Conservation (phyloP, 495 filamentous ascomycete species). For the Tuber indicum region DNA sequence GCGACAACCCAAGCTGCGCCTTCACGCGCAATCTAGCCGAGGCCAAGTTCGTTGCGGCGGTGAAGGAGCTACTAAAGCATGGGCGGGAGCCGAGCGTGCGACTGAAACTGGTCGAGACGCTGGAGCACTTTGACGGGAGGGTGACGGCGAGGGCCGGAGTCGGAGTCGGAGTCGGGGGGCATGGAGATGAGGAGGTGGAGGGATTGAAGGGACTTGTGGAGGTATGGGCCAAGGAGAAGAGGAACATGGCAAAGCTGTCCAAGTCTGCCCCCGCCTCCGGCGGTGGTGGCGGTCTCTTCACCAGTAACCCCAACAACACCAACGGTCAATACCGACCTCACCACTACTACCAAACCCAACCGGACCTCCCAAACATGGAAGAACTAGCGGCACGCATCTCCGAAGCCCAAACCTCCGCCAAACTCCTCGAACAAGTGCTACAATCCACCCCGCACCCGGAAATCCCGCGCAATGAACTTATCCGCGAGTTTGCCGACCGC, state of each 20-base stretch:
- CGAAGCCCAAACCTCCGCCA: conserved; percentile 82
- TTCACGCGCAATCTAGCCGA: conserved; percentile 72
- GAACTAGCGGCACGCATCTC: conserved; percentile 79
- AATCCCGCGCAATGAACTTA: conserved; percentile 70
- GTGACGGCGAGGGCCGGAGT: conserved; percentile 2
- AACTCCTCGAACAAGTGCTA: conserved; percentile 81
- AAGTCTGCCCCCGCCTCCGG: conserved; percentile 6
- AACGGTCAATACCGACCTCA: conserved; percentile 9
- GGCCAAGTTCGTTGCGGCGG: conserved; percentile 63
- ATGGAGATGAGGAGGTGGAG: conserved; percentile 61
- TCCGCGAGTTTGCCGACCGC: conserved; percentile 86
- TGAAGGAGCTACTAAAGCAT: conserved; percentile 68
- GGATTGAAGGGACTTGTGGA: conserved; percentile 59
- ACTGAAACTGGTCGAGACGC: conserved; percentile 77
- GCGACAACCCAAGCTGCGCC: conserved; percentile 80
- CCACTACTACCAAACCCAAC: conserved; percentile 40
- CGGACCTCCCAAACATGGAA: conserved; percentile 61
- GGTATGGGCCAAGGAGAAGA: conserved; percentile 89
- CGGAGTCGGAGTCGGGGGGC: not conserved
- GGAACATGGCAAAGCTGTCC: conserved; percentile 48
- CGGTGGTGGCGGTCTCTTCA: not conserved
- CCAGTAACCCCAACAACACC: conserved; percentile 2
- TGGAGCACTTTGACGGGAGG: conserved; percentile 62
- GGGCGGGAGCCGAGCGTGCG: conserved; percentile 68
- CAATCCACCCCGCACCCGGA: conserved; percentile 73